These are phyloP conservation scores for Polysphondylium violaceum DNA, from an alignment of 78 protist species.

Conservation along the genomic window DNA sequence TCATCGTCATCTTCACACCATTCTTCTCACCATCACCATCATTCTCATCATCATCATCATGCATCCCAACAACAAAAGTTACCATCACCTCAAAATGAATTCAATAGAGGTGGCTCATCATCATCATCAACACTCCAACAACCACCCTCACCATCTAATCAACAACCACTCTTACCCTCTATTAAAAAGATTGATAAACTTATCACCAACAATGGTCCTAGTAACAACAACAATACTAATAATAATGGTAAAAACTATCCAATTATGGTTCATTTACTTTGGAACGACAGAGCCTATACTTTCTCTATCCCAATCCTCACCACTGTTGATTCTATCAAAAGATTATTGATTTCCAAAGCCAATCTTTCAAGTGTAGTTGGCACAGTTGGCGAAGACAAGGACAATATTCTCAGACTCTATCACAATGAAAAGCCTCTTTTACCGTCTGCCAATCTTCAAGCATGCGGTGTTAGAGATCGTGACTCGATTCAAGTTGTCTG, in stretches of 20 bases:
- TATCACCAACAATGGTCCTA: neutral
- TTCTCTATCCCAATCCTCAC: conserved; percentile 10
- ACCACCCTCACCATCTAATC: neutral
- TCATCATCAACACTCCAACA: neutral
- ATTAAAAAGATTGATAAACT: neutral
- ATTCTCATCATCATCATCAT: too few relatives aligned
- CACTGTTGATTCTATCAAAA: conserved; percentile 23
- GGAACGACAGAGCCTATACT: conserved; percentile 10
- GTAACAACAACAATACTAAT: conserved; percentile 7
- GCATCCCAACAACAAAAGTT: too few relatives aligned
- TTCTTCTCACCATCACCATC: too few relatives aligned
- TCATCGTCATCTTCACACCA: too few relatives aligned
- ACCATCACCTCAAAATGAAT: conserved; percentile 10
- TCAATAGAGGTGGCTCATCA: neutral
- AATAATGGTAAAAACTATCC: neutral
- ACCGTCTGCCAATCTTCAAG: neutral
- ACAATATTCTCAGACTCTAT: conserved; percentile 24
- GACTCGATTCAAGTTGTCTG: conserved; percentile 3
- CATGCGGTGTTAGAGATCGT: conserved; percentile 10
- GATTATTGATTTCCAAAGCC: conserved; percentile 34
- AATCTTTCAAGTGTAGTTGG: neutral
- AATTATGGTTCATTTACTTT: neutral
- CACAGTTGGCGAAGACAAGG: conserved; percentile 20
- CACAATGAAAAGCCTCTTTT: neutral
- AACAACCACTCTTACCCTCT: neutral